Conservation (phyloP, 2,329 filamentous ascomycete species). For the Furcasterigmium furcatum region DNA sequence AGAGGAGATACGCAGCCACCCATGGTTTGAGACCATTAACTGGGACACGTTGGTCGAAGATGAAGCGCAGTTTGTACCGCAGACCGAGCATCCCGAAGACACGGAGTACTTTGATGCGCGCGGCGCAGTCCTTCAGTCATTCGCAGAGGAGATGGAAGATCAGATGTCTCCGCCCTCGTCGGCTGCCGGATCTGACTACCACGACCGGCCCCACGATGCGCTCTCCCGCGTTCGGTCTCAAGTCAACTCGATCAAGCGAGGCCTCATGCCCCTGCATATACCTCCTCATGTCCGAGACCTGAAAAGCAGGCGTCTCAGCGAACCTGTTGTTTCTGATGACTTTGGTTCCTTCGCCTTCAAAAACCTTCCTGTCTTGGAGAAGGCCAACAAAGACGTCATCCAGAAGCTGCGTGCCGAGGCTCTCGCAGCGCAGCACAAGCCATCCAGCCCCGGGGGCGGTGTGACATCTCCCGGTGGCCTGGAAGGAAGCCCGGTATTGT, state of each 20-base stretch:
- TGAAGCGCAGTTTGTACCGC: constrained; percentile 92
- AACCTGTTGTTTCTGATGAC: constrained; percentile 84
- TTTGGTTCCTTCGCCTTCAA: constrained; percentile 98
- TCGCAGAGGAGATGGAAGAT: constrained; percentile 92
- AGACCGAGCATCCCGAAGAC: constrained; percentile 89
- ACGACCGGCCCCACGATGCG: constrained; percentile 90
- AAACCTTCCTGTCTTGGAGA: constrained; percentile 92
- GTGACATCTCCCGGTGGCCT: constrained; percentile 63
- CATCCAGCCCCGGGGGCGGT: constrained; percentile 40
- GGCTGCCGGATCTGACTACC: constrained; percentile 70
- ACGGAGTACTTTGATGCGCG: constrained; percentile 96
- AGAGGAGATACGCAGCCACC: constrained; percentile 83
- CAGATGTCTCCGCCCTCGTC: constrained; percentile 71
- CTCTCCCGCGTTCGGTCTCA: constrained; percentile 85
- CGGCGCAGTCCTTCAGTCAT: constrained; percentile 87
- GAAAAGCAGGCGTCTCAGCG: constrained; percentile 83
- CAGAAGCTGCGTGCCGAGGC: constrained; percentile 93
- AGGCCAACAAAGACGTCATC: constrained; percentile 98
- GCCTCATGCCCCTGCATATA: constrained; percentile 92
- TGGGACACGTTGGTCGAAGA: constrained; percentile 94
- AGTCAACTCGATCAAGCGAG: constrained; percentile 83
- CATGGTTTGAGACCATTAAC: constrained; percentile 83
- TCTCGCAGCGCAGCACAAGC: constrained; percentile 63
- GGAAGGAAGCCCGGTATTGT: constrained; percentile 81
- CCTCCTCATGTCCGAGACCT: constrained; percentile 93